These are phyloP conservation scores for Lodderomyces parapsilosis DNA, from an alignment of 1,139 yeast genomes.

Conservation along the genomic window DNA sequence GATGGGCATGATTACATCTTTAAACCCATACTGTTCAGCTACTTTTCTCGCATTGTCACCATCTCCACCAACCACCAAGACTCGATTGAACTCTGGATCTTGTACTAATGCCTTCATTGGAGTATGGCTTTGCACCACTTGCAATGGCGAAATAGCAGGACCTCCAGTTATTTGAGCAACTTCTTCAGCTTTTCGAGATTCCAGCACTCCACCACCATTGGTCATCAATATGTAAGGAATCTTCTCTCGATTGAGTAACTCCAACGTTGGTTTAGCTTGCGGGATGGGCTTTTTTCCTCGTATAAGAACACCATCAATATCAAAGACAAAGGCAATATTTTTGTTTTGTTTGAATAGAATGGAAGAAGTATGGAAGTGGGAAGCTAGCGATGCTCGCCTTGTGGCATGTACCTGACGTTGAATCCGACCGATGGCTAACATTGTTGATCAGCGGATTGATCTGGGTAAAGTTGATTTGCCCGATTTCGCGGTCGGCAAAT, in stretches of 20 bases:
- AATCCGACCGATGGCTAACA: neutral
- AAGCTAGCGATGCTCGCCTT: neutral
- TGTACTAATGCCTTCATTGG: conserved; percentile 69
- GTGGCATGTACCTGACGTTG: neutral
- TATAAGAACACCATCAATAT: conserved; percentile 88
- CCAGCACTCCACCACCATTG: conserved; percentile 90
- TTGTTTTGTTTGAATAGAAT: neutral
- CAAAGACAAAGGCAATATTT: conserved; percentile 29
- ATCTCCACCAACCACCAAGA: conserved; percentile 83
- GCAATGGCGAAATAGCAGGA: conserved; percentile 54
- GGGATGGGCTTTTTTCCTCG: conserved; percentile 73
- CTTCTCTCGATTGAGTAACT: conserved; percentile 49
- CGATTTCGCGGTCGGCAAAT: neutral
- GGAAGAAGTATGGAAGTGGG: neutral
- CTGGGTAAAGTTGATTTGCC: neutral
- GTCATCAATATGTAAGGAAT: conserved; percentile 85
- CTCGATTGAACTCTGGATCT: conserved; percentile 48
- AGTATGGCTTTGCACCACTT: conserved; percentile 87
- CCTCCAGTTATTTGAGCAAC: conserved; percentile 45
- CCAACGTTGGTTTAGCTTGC: conserved; percentile 65
- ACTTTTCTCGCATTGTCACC: conserved; percentile 67
- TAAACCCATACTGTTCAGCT: conserved; percentile 78
- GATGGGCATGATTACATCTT: conserved; percentile 71
- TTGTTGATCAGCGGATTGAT: neutral
- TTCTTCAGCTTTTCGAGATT: conserved; percentile 56